These are phyloP conservation scores for Pichia phayaonensis DNA, from an alignment of 805 yeast genomes.

Conservation along the genomic window DNA sequence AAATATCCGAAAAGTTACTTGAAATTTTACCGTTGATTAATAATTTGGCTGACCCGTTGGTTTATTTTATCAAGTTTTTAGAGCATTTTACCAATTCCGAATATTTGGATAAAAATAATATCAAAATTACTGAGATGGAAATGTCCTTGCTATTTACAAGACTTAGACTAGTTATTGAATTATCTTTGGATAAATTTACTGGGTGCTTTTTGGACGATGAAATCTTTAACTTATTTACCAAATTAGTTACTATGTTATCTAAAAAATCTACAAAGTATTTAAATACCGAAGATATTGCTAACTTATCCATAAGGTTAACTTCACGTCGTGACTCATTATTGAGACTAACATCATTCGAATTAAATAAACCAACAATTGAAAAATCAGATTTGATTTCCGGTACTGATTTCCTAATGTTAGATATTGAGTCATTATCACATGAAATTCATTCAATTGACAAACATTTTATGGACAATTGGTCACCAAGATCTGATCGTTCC, in stretches of 20 bases:
- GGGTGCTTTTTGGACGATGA: conserved; percentile 64
- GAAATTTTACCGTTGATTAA: conserved; percentile 49
- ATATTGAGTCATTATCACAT: conserved; percentile 47
- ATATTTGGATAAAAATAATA: background rate
- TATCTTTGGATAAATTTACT: conserved; percentile 43
- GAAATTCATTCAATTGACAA: conserved; percentile 64
- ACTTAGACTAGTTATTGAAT: conserved; percentile 6
- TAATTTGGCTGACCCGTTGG: conserved; percentile 37
- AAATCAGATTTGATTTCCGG: conserved; percentile 7
- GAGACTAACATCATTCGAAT: conserved; percentile 1
- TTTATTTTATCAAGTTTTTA: conserved; percentile 30
- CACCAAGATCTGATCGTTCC: conserved; percentile 72
- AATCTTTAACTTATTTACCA: conserved; percentile 29
- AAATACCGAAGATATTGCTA: background rate
- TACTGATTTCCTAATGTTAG: conserved; percentile 45
- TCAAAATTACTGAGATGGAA: conserved; percentile 9
- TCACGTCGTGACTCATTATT: background rate
- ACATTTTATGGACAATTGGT: conserved; percentile 62
- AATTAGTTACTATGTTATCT: background rate
- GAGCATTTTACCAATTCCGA: conserved; percentile 9
- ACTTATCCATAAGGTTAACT: background rate
- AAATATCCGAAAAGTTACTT: conserved; percentile 35
- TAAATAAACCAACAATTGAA: background rate
- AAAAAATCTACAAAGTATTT: background rate
- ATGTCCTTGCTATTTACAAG: conserved; percentile 7